Conservation (phyloP, 768 basidiomycete genomes). For the Trametes cingulata region DNA sequence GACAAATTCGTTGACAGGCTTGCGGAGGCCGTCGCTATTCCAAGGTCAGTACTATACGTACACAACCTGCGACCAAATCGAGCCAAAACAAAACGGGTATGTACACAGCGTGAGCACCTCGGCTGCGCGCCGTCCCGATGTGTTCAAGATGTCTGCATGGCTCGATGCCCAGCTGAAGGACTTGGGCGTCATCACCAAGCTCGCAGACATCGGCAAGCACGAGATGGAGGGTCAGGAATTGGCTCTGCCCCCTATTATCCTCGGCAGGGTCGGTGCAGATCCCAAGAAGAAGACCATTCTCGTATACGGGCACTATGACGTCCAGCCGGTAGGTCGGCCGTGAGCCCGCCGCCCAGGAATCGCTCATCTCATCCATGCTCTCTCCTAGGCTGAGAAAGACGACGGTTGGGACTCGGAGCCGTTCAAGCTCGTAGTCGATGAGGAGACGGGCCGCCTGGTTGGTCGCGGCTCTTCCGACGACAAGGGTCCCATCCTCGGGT, state of each 20-base stretch:
- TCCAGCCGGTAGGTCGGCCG: constrained; percentile 70
- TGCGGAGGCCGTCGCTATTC: constrained; percentile 82
- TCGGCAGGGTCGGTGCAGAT: constrained; percentile 82
- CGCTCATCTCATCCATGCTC: not conserved
- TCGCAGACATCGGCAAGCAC: constrained; percentile 78
- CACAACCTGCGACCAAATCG: not conserved
- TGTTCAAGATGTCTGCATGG: constrained; percentile 85
- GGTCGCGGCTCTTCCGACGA: constrained; percentile 91
- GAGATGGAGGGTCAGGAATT: constrained; percentile 69
- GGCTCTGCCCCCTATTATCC: constrained; percentile 77
- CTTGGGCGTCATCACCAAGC: constrained; percentile 77
- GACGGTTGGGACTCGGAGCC: constrained; percentile 93
- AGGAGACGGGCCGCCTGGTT: constrained; percentile 60
- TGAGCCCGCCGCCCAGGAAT: not conserved
- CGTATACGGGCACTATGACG: constrained; percentile 94
- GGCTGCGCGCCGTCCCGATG: constrained; percentile 68
- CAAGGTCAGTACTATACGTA: constrained; percentile 48
- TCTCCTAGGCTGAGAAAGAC: constrained; percentile 40
- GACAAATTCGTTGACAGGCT: constrained; percentile 77
- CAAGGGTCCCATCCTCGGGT: constrained; percentile 87
- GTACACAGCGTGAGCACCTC: constrained; percentile 62
- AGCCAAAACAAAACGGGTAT: no score
- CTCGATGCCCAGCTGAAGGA: constrained; percentile 69
- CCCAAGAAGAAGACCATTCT: constrained; percentile 91
- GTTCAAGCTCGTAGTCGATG: constrained; percentile 64